These are phyloP conservation scores for Aureobasidium sp. DNA, from an alignment of 2,329 filamentous ascomycete genomes.

Conservation along the genomic window DNA sequence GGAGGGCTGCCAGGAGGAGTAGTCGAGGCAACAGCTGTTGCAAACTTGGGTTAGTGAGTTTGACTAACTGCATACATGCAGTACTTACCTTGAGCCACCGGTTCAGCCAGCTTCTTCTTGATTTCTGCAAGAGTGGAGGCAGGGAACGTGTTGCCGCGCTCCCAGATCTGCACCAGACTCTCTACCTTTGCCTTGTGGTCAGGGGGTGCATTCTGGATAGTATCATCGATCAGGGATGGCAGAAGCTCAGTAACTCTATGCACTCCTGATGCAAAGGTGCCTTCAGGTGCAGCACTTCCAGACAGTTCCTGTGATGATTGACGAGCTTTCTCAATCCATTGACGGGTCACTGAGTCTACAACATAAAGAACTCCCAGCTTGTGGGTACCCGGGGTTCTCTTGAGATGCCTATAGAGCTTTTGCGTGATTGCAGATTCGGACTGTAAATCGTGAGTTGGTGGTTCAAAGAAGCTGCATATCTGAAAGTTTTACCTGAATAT, in stretches of 20 bases:
- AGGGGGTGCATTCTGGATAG: constrained; percentile 76
- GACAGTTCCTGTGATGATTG: constrained; percentile 68
- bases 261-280: constrained; percentile 90
- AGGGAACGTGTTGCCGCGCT: constrained; percentile 89
- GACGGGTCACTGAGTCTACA: constrained; percentile 98
- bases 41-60: neutral
- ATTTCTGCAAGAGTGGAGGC: constrained; percentile 69
- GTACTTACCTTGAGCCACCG: constrained; percentile 34
- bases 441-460: constrained; percentile 42
- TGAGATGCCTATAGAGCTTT: constrained; percentile 95
- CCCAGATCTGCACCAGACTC: constrained; percentile 97
- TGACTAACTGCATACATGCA: neutral
- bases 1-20: constrained; percentile 27
- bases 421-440: constrained; percentile 91
- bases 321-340: constrained; percentile 96
- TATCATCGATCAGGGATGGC: constrained; percentile 90
- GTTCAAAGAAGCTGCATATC: neutral
- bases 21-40: constrained; percentile 21
- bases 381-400: constrained; percentile 87
- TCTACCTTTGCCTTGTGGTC: constrained; percentile 98
- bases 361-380: constrained; percentile 99
- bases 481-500: constrained; percentile 66
- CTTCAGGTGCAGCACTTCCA: constrained; percentile 74
- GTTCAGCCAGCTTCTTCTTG: constrained; percentile 67
- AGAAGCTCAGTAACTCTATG: constrained; percentile 94